phyloP scores from a whole-genome alignment of 148 eudicot species.

The Chenopodium suecicum region DNA sequence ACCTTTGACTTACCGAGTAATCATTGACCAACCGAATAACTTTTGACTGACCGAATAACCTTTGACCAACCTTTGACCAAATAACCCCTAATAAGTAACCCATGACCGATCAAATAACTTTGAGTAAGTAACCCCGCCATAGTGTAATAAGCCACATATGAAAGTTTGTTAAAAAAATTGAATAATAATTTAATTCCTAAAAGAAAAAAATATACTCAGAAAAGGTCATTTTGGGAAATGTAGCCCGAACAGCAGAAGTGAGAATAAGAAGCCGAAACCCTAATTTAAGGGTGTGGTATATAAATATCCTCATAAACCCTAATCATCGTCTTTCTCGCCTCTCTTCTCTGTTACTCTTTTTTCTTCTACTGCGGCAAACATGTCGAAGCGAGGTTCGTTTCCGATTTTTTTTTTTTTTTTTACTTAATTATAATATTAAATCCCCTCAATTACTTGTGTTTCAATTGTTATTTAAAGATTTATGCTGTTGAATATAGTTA shows the following conservation, averaged over 20 bases:
- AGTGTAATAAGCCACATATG: too few relatives aligned
- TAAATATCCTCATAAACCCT: slow-evolving; percentile 22
- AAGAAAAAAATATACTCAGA: too few relatives aligned
- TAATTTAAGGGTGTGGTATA: neutral
- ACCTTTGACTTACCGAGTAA: too few relatives aligned
- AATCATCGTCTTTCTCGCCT: slow-evolving; percentile 9
- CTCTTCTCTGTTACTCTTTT: neutral
- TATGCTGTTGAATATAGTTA: neutral
- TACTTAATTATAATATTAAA: neutral
- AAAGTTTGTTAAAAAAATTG: too few relatives aligned
- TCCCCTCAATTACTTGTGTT: neutral
- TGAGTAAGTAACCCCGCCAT: too few relatives aligned
- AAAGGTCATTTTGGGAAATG: slow-evolving; percentile 7
- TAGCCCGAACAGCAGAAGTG: neutral
- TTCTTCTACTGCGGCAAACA: slow-evolving; percentile 28
- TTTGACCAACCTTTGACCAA: too few relatives aligned
- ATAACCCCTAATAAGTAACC: too few relatives aligned
- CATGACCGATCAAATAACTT: too few relatives aligned
- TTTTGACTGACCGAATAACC: too few relatives aligned
- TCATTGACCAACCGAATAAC: too few relatives aligned
- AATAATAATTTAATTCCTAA: too few relatives aligned
- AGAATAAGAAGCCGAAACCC: slow-evolving; percentile 12
- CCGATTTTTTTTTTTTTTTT: neutral
- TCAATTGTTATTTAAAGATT: neutral
- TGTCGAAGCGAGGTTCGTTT: slow-evolving; percentile 61